Conservation (phyloP, 1,284 basidiomycete genomes). For the Polyporus tsugae region DNA sequence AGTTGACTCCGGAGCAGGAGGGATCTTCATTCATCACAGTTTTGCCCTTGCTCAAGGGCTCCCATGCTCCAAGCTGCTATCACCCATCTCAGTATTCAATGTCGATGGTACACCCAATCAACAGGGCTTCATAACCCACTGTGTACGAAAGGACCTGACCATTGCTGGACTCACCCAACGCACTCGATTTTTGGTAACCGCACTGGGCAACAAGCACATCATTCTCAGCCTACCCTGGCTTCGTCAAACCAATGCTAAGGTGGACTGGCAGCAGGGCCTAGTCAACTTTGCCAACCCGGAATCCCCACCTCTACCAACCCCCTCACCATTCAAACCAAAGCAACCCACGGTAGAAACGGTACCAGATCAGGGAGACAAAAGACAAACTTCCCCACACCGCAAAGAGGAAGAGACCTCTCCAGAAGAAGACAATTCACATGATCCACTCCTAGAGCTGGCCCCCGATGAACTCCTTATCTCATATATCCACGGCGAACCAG, state of each 20-base stretch:
- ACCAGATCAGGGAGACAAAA: no score
- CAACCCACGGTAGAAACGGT: no score
- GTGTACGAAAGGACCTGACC: background rate
- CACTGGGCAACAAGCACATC: background rate
- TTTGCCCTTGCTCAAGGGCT: background rate
- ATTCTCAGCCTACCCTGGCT: conserved; percentile 5
- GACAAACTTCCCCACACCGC: no score
- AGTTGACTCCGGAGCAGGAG: background rate
- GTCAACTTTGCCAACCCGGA: background rate
- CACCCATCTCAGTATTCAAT: background rate
- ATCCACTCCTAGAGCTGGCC: no score
- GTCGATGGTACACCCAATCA: background rate
- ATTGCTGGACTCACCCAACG: no score
- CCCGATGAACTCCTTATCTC: no score
- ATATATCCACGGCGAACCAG: no score
- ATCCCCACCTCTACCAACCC: no score
- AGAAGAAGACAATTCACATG: no score
- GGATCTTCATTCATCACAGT: background rate
- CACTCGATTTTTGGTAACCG: no score
- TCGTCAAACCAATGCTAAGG: background rate
- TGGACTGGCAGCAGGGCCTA: background rate
- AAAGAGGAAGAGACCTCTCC: no score
- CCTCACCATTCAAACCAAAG: no score
- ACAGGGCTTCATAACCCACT: background rate
- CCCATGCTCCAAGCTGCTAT: background rate